phyloP scores from a whole-genome alignment of 2,329 filamentous ascomycete genomes.

The Fusarium protoensiforme region DNA sequence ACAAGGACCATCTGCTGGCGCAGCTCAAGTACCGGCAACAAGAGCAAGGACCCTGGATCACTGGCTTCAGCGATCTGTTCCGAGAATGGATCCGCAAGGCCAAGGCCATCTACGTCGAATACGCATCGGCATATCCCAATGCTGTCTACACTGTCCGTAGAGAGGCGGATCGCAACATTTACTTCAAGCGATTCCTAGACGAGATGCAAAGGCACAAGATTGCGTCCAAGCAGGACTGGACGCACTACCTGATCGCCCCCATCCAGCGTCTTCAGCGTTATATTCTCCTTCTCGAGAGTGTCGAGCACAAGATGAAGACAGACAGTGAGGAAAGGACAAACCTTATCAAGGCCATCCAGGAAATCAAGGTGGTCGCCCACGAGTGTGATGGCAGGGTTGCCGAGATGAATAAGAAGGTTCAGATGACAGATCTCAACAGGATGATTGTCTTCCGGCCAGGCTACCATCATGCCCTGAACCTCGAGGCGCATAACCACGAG shows the following conservation, averaged over 20 bases:
- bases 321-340: slow-evolving; percentile 93
- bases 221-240: slow-evolving; percentile 89
- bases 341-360: slow-evolving; percentile 83
- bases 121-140: slow-evolving; percentile 86
- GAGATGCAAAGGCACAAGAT: slow-evolving; percentile 81
- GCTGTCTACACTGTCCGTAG: slow-evolving; percentile 86
- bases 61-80: slow-evolving; percentile 96
- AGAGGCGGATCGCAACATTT: slow-evolving; percentile 84
- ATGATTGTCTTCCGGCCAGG: slow-evolving; percentile 88
- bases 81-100: slow-evolving; percentile 98
- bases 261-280: slow-evolving; percentile 95
- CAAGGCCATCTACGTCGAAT: slow-evolving; percentile 88
- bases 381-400: slow-evolving; percentile 94
- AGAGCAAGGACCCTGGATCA: slow-evolving; percentile 94
- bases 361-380: slow-evolving; percentile 88
- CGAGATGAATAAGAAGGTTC: slow-evolving; percentile 91
- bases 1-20: slow-evolving; percentile 90
- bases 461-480: slow-evolving; percentile 89
- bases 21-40: slow-evolving; percentile 97
- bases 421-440: slow-evolving; percentile 83
- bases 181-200: slow-evolving; percentile 89
- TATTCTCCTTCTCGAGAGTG: slow-evolving; percentile 82
- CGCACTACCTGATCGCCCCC: slow-evolving; percentile 91
- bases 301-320: slow-evolving; percentile 83
- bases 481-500: slow-evolving; percentile 93